These are phyloP conservation scores for Lodderomyces jiufengensis DNA, from an alignment of 1,139 yeast species.

Conservation along the genomic window DNA sequence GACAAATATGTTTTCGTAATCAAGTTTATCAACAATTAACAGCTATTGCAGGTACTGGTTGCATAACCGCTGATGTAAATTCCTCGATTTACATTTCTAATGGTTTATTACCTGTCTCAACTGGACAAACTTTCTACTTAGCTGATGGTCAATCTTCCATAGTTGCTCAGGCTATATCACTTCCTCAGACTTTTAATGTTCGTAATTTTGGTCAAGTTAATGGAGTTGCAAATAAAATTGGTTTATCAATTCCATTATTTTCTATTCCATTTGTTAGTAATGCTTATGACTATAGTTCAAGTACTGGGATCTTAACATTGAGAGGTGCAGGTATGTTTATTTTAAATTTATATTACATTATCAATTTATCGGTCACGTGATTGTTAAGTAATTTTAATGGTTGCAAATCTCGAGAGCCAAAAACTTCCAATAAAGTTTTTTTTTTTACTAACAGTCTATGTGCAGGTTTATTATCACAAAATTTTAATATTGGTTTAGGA, in stretches of 20 bases:
- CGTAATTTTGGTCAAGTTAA: slow-evolving; percentile 24
- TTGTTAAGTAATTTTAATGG: too few relatives aligned
- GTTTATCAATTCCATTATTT: slow-evolving; percentile 6
- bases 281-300: slow-evolving; percentile 12
- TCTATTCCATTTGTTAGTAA: too few relatives aligned
- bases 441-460: slow-evolving; percentile 14
- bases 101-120: slow-evolving; percentile 15
- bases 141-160: slow-evolving; percentile 18
- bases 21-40: slow-evolving; percentile 24
- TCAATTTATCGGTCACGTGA: too few relatives aligned
- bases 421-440: too few relatives aligned
- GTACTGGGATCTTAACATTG: slow-evolving; percentile 22
- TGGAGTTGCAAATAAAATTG: slow-evolving; percentile 7
- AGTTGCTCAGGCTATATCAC: slow-evolving; percentile 17
- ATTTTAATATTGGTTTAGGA: slow-evolving; percentile 25
- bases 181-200: slow-evolving; percentile 23
- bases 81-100: slow-evolving; percentile 20
- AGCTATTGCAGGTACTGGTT: slow-evolving; percentile 26
- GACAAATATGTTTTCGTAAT: slow-evolving; percentile 26
- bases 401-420: too few relatives aligned
- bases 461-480: slow-evolving; percentile 11
- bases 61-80: slow-evolving; percentile 22
- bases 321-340: slow-evolving; percentile 2
- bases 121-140: slow-evolving; percentile 23
- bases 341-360: too few relatives aligned